These are phyloP conservation scores for Lipomyces yamanashiensis DNA, from an alignment of 805 yeast genomes.

Conservation along the genomic window DNA sequence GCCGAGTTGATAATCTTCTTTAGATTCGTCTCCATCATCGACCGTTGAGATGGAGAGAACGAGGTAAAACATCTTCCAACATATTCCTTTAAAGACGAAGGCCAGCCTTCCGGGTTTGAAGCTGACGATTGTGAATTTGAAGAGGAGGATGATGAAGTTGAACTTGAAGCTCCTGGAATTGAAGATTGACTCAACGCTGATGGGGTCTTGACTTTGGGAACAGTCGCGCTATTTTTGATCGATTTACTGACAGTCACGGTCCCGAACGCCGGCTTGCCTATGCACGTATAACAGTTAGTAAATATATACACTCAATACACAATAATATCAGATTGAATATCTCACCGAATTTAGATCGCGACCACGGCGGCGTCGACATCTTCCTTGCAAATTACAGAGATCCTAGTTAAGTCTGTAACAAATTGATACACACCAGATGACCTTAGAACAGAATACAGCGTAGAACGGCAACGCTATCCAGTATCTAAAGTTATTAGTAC, in stretches of 20 bases:
- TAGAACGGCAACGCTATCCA: too few relatives aligned
- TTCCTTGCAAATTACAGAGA: not conserved
- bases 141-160: not conserved
- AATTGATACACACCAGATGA: too few relatives aligned
- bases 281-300: not conserved
- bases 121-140: not conserved
- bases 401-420: too few relatives aligned
- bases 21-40: slow-evolving; percentile 55
- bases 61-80: slow-evolving; percentile 54
- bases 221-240: not conserved
- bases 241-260: slow-evolving; percentile 23
- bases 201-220: slow-evolving; percentile 4
- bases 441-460: too few relatives aligned
- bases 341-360: slow-evolving; percentile 15
- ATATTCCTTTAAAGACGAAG: slow-evolving; percentile 57
- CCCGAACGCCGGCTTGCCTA: slow-evolving; percentile 13
- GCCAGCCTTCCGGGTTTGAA: slow-evolving; percentile 51
- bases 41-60: slow-evolving; percentile 48
- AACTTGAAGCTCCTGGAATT: not conserved
- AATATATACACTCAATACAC: not conserved
- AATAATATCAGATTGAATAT: not conserved
- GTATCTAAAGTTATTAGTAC: too few relatives aligned
- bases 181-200: slow-evolving; percentile 5
- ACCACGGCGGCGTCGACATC: slow-evolving; percentile 16
- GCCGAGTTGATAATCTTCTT: slow-evolving; percentile 57